Base-by-base conservation (phyloP, 768 basidiomycete genomes). In the Suillus discolor region DNA sequence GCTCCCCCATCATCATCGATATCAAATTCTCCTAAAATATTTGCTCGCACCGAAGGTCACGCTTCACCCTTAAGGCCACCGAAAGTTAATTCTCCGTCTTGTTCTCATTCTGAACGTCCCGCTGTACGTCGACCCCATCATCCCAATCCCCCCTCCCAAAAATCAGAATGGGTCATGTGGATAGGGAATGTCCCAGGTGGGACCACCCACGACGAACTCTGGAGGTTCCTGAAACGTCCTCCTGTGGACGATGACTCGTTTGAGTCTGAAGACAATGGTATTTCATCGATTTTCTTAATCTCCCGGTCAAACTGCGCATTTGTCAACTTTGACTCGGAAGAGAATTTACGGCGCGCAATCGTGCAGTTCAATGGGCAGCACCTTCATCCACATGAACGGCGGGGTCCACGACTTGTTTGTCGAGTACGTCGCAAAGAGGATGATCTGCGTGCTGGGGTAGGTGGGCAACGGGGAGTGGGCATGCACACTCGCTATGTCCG, bases 161-260 rank as follows among this genome's bases (percentile, higher is more conserved):
- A 93, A 16, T 93, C 93, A 8, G 93, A 94, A 65, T 96, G 92
- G 93, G 95, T 95, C 1, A 94, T 96, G 93, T 97, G 96, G 96
- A 89, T 89, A 15, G 96, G 96, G 12, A 98, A 98, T 72, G 91
- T 97, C 4, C 93, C 93, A 3, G 83, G 84, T 6, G 93, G 96
- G 71, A 88, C 93, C 18, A 87, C 87, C 4, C 86, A 94, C 66
- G 89, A 94, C 69, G 96, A 97, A 72, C 81, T 97, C 5, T 92
- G 90, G 91, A 81, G 81, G 8, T 96, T 96, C 75, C 96, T 98
- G 79, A 89, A 84, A 67, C 72, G 77, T 57, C 66, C 73, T 9
- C 64, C 72, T 20, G 54, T 71, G 6, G 64, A 62, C 31, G 36
- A 34, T 8, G 65, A 64, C 20, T 16, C 12, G 20, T 25, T 20